Base-by-base conservation (phyloP, 2,329 filamentous ascomycete species). In the Cryphonectria parasitica region DNA sequence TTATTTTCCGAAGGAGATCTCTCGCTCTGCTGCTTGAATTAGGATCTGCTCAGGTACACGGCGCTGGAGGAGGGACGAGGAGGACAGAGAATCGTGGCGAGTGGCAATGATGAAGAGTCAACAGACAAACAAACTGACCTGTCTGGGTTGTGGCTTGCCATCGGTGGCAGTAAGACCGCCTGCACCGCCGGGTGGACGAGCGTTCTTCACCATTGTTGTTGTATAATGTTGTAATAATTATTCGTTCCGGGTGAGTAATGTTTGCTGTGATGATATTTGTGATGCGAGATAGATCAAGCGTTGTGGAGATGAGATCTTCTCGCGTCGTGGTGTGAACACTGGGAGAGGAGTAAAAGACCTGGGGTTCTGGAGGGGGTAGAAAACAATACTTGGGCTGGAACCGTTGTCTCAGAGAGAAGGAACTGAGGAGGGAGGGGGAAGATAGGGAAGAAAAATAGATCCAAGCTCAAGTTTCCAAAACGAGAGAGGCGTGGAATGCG, bases 1-100 rank as follows among this genome's bases (percentile, higher is more conserved):
- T 94, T 91, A 75, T 95, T 95, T 80, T 95, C 92, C 75, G 92
- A 91, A 73, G 94, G 91, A 2, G 91, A 92, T 60, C 92, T 85
- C 80, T 93, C 91, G 3, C 90, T 92, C 89, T 93, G 70, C 5
- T 36, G 17, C 39, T n/a, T 28, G 39, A 39, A 58, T 67, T 49
- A 61, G 36, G 22, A 43, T 39, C 39, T 28, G 3, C 10, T 19
- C 58, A 31, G 2, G 19, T 8, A 34, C 58, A 34, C 10, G 34
- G 22, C 28, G 58, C 25, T 61, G 28, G 5, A 19, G 2, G 31
- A 34, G 1, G 1, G 49, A 54, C 8, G 3, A n/a, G n/a, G 22
- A 13, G 10, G 3, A 13, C 22, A n/a, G 49, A 13, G 5, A 6
- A 11, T 54, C 4, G 49, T 4, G 15, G 49, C 22, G 41, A 43